Percentiles rank a stretch among this genome's conserved stretches.
These are phyloP conservation scores for Juglanconis oblonga DNA, from an alignment of 2,329 filamentous ascomycete genomes.

Conservation along the genomic window DNA sequence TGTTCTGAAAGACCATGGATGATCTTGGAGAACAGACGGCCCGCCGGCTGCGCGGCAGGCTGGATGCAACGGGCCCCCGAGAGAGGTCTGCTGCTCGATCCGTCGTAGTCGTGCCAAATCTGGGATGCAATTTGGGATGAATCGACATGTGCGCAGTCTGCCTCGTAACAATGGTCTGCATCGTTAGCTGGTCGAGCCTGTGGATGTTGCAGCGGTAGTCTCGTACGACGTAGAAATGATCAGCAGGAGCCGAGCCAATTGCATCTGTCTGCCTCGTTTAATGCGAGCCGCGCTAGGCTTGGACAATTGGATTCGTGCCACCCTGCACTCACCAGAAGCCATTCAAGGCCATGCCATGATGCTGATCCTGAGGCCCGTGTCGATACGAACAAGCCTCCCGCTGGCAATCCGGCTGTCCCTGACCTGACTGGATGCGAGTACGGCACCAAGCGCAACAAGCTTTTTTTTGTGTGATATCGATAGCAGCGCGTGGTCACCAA, in stretches of 20 bases:
- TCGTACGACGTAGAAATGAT: conserved; percentile 9
- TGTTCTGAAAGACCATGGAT: not conserved
- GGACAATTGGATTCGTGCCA: conserved; percentile 11
- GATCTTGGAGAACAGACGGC: not conserved
- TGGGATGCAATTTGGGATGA: not conserved
- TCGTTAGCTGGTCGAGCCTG: not conserved
- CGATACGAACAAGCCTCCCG: too few species aligned
- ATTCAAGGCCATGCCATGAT: not conserved
- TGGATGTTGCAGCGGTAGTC: not conserved
- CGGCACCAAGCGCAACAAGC: not conserved
- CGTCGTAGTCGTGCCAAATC: too few species aligned
- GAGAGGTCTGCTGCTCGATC: not conserved
- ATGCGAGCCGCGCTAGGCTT: conserved; percentile 16
- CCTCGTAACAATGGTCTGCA: too few species aligned
- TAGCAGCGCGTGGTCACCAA: too few species aligned
- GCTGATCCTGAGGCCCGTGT: not conserved
- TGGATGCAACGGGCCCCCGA: not conserved
- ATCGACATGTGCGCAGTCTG: not conserved
- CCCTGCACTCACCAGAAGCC: not conserved
- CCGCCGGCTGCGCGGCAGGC: not conserved
- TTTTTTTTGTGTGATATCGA: too few species aligned
- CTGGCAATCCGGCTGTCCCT: too few species aligned
- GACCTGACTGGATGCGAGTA: not conserved
- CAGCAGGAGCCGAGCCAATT: conserved; percentile 14
- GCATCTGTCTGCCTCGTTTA: conserved; percentile 4